Conservation (phyloP, 306 rosid species). For the Amphicarpaea edgeworthii region DNA sequence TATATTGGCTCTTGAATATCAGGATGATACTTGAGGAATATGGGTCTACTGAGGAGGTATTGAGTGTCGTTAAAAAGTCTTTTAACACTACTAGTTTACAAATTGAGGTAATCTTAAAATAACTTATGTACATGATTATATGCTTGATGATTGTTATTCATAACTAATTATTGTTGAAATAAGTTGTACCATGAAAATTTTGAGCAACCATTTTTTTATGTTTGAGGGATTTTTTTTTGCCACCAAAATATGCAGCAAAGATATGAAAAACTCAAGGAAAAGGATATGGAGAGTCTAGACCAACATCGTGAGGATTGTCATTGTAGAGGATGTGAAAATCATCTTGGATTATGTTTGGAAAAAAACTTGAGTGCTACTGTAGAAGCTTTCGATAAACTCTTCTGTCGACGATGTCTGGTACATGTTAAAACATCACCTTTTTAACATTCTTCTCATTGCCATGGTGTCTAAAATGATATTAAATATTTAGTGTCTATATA, state of each 20-base stretch:
- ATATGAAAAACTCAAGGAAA: conserved; percentile 62
- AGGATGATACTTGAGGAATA: conserved; percentile 76
- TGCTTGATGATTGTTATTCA: conserved; percentile 41
- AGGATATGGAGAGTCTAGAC: conserved; percentile 42
- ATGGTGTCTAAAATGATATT: conserved; percentile 20
- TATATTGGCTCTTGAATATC: conserved; percentile 46
- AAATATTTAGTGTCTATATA: conserved; percentile 6
- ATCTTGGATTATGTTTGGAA: conserved; percentile 57
- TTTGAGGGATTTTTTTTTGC: not conserved
- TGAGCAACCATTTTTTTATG: conserved; percentile 27
- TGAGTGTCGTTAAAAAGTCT: conserved; percentile 55
- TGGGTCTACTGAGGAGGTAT: conserved; percentile 61
- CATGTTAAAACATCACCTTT: conserved; percentile 33
- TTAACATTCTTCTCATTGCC: conserved; percentile 15
- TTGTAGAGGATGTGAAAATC: conserved; percentile 47
- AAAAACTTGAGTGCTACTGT: conserved; percentile 66
- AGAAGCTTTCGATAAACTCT: conserved; percentile 76
- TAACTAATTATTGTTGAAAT: conserved; percentile 12
- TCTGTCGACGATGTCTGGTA: conserved; percentile 88
- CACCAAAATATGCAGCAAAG: conserved; percentile 65
- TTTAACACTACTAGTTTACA: conserved; percentile 57
- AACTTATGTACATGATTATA: not conserved
- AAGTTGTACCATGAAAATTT: not conserved
- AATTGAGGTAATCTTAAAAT: conserved; percentile 66
- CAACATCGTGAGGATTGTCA: conserved; percentile 47